phyloP scores from a whole-genome alignment of 345 rosid genomes.

The Populus davidiana region DNA sequence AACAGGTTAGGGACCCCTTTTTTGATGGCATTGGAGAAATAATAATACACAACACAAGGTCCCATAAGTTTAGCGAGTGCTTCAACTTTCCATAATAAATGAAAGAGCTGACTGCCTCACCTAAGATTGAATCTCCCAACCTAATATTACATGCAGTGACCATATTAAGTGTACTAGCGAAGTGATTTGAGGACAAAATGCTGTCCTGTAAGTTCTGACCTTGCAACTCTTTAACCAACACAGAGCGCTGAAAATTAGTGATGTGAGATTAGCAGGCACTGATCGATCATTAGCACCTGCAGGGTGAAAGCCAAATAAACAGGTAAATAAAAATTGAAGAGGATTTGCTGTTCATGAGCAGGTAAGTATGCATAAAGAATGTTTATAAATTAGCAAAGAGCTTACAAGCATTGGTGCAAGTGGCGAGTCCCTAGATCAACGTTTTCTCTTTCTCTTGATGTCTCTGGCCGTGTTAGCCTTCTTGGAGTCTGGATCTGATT shows the following conservation, averaged over 20 bases:
- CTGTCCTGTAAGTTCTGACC: neutral
- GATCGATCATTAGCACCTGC: neutral
- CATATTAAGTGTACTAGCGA: neutral
- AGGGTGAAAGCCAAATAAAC: neutral
- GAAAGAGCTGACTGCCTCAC: neutral
- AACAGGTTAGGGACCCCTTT: neutral
- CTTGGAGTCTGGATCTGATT: slow-evolving; percentile 20
- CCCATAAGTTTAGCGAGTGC: neutral
- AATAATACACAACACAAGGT: neutral
- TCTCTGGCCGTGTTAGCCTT: slow-evolving; percentile 24
- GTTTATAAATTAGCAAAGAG: neutral
- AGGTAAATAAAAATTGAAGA: neutral
- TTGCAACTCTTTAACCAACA: too few species aligned
- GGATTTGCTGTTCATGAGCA: neutral
- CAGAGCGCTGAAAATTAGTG: too few species aligned
- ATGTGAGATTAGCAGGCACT: neutral
- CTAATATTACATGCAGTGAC: neutral
- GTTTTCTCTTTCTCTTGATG: slow-evolving; percentile 65
- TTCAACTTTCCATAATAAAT: too few species aligned
- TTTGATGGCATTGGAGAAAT: neutral
- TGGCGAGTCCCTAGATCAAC: slow-evolving; percentile 21
- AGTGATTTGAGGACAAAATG: neutral
- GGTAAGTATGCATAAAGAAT: neutral
- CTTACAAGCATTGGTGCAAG: neutral
- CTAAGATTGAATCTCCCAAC: neutral